These are phyloP conservation scores for Botrytis paeoniae DNA, from an alignment of 2,329 filamentous ascomycete species.

Conservation along the genomic window DNA sequence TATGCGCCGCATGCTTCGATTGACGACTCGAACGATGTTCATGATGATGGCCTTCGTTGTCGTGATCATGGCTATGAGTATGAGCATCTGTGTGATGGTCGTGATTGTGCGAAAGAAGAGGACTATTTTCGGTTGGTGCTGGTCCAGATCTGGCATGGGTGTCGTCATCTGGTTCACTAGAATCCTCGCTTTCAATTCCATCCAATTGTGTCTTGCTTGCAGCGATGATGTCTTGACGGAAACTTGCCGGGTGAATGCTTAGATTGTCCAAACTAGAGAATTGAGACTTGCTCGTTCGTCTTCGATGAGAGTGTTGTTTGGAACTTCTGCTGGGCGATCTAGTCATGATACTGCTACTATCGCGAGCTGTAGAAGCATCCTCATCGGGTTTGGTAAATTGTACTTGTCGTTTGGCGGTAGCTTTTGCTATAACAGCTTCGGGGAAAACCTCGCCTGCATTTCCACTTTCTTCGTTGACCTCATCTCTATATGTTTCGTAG, in stretches of 20 bases:
- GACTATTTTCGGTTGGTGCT: constrained; percentile 40
- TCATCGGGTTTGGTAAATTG: constrained; percentile 35
- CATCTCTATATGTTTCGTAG: constrained; percentile 27
- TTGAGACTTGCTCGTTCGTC: constrained; percentile 45
- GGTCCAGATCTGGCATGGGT: constrained; percentile 31
- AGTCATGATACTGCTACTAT: constrained; percentile 21
- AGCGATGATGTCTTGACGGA: constrained; percentile 88
- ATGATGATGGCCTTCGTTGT: constrained; percentile 20
- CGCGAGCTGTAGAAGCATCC: constrained; percentile 30
- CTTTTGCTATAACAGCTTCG: constrained; percentile 56
- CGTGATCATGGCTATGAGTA: constrained; percentile 25
- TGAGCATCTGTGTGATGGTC: not conserved
- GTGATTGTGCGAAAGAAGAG: constrained; percentile 26
- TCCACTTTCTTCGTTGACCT: constrained; percentile 53
- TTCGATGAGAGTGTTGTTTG: constrained; percentile 27
- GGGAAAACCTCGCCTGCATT: constrained; percentile 61
- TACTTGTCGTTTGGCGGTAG: constrained; percentile 29
- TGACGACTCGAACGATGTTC: constrained; percentile 26
- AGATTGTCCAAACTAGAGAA: constrained; percentile 66
- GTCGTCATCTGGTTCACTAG: constrained; percentile 42
- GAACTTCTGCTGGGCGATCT: constrained; percentile 28
- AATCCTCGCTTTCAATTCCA: constrained; percentile 55
- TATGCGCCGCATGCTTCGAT: constrained; percentile 65
- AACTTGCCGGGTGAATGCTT: constrained; percentile 83
- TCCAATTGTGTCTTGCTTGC: constrained; percentile 65